A percentile compares a stretch with the other conserved stretches of the same genome.
These are phyloP conservation scores for Chytriomyces hyalinus DNA, from an alignment of 192 early-diverging fungal species.

Conservation along the genomic window DNA sequence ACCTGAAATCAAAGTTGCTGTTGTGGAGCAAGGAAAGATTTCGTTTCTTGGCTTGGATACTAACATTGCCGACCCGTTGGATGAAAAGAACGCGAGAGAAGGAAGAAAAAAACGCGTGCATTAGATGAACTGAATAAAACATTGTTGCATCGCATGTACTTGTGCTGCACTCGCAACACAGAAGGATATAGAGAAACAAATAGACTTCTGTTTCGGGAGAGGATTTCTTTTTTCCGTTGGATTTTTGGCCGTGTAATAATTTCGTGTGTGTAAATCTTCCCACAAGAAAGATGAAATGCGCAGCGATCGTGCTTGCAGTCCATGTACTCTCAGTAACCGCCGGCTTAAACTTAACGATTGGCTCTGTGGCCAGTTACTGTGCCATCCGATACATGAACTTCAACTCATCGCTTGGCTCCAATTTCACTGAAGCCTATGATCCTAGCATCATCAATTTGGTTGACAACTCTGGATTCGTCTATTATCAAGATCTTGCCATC, in stretches of 20 bases:
- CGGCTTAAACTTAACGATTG: neutral
- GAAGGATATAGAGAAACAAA: neutral
- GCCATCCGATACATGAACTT: neutral
- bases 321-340: no score
- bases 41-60: slow-evolving; percentile 3
- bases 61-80: neutral
- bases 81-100: neutral
- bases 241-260: neutral
- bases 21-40: slow-evolving; percentile 9
- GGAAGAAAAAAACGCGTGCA: neutral
- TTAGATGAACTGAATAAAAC: neutral
- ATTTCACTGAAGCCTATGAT: slow-evolving; percentile 7
- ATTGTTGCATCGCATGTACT: no score
- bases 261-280: no score
- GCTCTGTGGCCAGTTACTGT: slow-evolving; percentile 10
- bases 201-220: neutral
- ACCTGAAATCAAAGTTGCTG: neutral
- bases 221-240: neutral
- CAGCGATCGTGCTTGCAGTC: no score
- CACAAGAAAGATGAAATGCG: no score
- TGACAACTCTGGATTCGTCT: neutral
- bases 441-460: neutral
- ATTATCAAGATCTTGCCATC: neutral
- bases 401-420: slow-evolving; percentile 8
- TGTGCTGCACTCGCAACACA: no score